These are phyloP conservation scores for Leccinum proliferum DNA, from an alignment of 1,284 basidiomycete genomes.

Conservation along the genomic window DNA sequence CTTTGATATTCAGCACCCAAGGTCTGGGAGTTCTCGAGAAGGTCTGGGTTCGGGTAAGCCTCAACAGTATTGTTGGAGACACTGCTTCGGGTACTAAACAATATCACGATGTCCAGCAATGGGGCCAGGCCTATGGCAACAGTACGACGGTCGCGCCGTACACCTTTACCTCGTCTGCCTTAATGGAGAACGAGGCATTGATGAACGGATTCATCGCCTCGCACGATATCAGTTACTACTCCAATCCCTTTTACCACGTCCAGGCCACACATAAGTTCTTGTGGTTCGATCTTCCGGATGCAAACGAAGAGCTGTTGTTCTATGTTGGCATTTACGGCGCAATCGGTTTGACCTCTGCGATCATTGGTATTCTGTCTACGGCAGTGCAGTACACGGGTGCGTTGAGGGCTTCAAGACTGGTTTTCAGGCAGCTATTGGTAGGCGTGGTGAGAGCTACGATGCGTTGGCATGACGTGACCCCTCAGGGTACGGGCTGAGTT, in stretches of 20 bases:
- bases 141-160: slow-evolving; percentile 14
- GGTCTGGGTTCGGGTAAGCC: slow-evolving; percentile 45
- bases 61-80: background rate
- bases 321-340: slow-evolving; percentile 44
- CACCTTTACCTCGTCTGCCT: slow-evolving; percentile 17
- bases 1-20: slow-evolving; percentile 31
- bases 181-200: slow-evolving; percentile 29
- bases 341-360: slow-evolving; percentile 36
- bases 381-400: slow-evolving; percentile 44
- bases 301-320: slow-evolving; percentile 43
- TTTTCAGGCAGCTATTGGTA: slow-evolving; percentile 40
- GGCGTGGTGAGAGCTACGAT: slow-evolving; percentile 47
- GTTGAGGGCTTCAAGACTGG: slow-evolving; percentile 39
- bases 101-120: slow-evolving; percentile 27
- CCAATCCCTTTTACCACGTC: slow-evolving; percentile 13
- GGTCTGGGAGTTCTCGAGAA: slow-evolving; percentile 42
- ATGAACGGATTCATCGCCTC: slow-evolving; percentile 23
- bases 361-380: slow-evolving; percentile 32
- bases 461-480: slow-evolving; percentile 48
- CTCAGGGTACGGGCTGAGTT: slow-evolving; percentile 31
- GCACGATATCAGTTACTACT: slow-evolving; percentile 14
- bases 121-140: slow-evolving; percentile 41
- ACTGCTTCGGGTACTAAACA: background rate
- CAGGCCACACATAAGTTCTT: slow-evolving; percentile 7
- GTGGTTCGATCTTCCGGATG: slow-evolving; percentile 35